Evolutionary conservation across 208 protist species (phyloP).

Genomic region (Crithidia sp.): DNA sequence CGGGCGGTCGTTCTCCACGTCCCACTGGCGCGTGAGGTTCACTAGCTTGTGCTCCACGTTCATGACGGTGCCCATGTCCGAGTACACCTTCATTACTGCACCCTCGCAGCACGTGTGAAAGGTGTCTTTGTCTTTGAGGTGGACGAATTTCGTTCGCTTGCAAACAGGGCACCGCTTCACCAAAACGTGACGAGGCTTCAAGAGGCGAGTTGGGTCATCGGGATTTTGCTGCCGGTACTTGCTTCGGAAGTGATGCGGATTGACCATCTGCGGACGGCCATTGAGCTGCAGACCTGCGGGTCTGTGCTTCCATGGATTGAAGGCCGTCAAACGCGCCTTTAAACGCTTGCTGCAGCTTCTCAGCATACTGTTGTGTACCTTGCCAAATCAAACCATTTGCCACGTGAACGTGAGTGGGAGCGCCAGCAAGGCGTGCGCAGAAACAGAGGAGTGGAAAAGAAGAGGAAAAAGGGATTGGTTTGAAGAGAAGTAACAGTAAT

Average conservation of each 20-base stretch:
- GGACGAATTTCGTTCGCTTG: slow-evolving; percentile 79
- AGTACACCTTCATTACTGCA: slow-evolving; percentile 66
- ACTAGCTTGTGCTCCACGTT: slow-evolving; percentile 70
- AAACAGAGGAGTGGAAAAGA: too few species aligned
- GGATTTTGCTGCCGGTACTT: slow-evolving; percentile 66
- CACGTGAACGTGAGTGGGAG: too few species aligned
- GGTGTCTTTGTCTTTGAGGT: slow-evolving; percentile 49
- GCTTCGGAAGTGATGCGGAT: slow-evolving; percentile 58
- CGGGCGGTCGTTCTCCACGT: slow-evolving; percentile 79
- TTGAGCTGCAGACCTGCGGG: slow-evolving; percentile 68
- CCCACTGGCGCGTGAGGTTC: slow-evolving; percentile 70
- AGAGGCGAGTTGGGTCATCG: slow-evolving; percentile 77
- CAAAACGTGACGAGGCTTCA: slow-evolving; percentile 80
- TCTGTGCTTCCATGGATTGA: slow-evolving; percentile 88
- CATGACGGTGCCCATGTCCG: slow-evolving; percentile 87
- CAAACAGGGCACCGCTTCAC: slow-evolving; percentile 80
- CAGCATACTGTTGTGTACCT: slow-evolving; percentile 39
- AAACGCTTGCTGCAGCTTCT: slow-evolving; percentile 7
- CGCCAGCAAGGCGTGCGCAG: too few species aligned
- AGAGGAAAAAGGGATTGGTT: too few species aligned
- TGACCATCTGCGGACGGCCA: slow-evolving; percentile 84
- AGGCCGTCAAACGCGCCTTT: slow-evolving; percentile 63
- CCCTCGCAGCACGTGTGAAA: slow-evolving; percentile 92
- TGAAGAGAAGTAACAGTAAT: too few species aligned
- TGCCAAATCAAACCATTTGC: too few species aligned